Conservation (phyloP, 1,139 yeast genomes). For the Meyerozyma sp. region DNA sequence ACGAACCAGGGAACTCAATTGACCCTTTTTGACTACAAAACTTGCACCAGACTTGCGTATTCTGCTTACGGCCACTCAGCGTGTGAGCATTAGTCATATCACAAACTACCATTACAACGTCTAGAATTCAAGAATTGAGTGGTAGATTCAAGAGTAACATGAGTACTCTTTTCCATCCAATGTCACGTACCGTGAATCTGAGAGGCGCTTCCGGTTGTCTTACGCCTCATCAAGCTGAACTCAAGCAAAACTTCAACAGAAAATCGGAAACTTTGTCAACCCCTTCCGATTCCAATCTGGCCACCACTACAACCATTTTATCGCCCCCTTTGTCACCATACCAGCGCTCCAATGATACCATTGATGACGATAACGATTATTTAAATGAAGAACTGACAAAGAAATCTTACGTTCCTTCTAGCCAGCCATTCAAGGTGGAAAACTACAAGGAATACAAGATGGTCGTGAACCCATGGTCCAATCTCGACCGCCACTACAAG, state of each 20-base stretch:
- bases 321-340: constrained; percentile 69
- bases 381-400: constrained; percentile 7
- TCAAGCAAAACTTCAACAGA: neutral
- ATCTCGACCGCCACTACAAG: constrained; percentile 39
- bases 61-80: neutral
- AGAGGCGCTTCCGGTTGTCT: constrained; percentile 33
- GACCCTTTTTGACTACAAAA: neutral
- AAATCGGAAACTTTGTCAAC: neutral
- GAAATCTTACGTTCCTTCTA: constrained; percentile 16
- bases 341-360: constrained; percentile 21
- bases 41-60: neutral
- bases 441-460: constrained; percentile 42
- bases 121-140: neutral
- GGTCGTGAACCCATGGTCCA: constrained; percentile 48
- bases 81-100: constrained; percentile 1
- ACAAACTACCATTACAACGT: neutral
- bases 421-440: constrained; percentile 40
- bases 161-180: constrained; percentile 33
- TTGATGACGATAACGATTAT: constrained; percentile 9
- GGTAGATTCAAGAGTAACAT: constrained; percentile 8
- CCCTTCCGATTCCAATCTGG: neutral
- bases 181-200: constrained; percentile 22
- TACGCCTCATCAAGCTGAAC: constrained; percentile 24
- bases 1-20: neutral
- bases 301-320: constrained; percentile 27